Base-by-base conservation (phyloP, 805 yeast genomes). In the Metschnikowia vanudenii region DNA sequence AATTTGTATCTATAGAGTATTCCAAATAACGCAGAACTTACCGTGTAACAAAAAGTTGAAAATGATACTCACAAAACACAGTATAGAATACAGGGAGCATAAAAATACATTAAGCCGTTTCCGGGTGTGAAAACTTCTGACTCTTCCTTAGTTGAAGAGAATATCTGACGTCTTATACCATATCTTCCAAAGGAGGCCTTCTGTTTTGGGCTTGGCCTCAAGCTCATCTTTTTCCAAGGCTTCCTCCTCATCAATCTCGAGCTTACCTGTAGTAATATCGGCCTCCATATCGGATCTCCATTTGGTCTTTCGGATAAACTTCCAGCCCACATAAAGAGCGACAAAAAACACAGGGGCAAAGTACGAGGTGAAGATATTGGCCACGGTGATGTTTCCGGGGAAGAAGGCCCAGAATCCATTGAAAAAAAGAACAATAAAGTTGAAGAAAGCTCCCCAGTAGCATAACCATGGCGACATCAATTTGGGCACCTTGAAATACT, bases 191-290 rank as follows among this genome's bases (percentile, higher is more conserved):
- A 60, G 11, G 11, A 55, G 13, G 0, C 68, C 70, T 8, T 43
- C 47, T 31, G 54, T 60, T 39, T 53, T 51, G 13, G 63, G 62
- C 17, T 36, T 40, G 19, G 50, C 51, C 16, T 54, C 63, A 18
- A 50, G 45, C 24, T 44, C 50, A 16, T 56, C 64, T 28, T 46
- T 52, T 39, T 62, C 70, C 13, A 54, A 41, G n/a, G 53, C 62
- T 51, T 83, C 86, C 59, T 84, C 85, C 18, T 72, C 78, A 53
- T 81, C 84, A 36, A 84, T 73, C 55, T 81, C 87, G 22, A 65
- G 71, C 40, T 80, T 61, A 1, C 84, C 87, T 3, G 77, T 65
- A 12, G 67, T 57, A 33, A 84, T 64, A 60, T 84, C 88, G 4
- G 79, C 79, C 4, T 78, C 79, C 33, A 57, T 55, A 4, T 79